Evolutionary conservation across 1,139 yeast species (phyloP), one percentile per base, ranked within the genome.

Genomic region (Nakaseomyces bracarensis): DNA sequence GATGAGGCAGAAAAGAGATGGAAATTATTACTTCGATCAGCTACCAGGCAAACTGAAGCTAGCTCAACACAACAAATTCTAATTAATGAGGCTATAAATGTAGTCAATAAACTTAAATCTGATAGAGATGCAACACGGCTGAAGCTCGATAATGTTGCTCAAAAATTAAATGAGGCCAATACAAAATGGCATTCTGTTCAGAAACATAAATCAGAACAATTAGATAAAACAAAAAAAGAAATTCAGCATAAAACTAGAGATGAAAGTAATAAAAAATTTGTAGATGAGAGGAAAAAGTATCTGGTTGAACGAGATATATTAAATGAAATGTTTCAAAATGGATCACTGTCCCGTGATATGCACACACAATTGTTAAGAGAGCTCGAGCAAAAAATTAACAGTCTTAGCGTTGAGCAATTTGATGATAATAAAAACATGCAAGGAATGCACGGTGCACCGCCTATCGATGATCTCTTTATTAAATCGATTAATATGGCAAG

Each of bases 401-500:
- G 40, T 10, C 42, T 52, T 16, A 44, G 41, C 3, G 37, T 43
- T 1, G 35, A 38, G 3, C 38, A 43, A 15, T 36, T 19, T 9
- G 37, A 27, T n/a, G 38, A 35, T 27, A 16, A 11, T 15, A 26
- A 36, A 8, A 28, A 29, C 30, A 14, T 29, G n/a, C 23, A 35
- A n/a, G 29, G 28, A 21, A 22, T 15, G 10, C 26, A 39, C 9
- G 35, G 36, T 13, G 30, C 20, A 19, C 14, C 19, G n/a, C 35
- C 39, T 10, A 22, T 36, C 3, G 30, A 33, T 13, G 36, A 38
- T 16, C 37, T 48, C n/a, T 58, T 52, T 40, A 43, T 36, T 15
- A 53, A 49, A 36, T 54, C 60, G 2, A 37, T 58, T 10, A 48
- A 44, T 3, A 50, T 51, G 5, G 62, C 61, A 1, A 46, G 44